phyloP scores from a whole-genome alignment of 1,284 basidiomycete genomes.

The Moniliophthora roreri region DNA sequence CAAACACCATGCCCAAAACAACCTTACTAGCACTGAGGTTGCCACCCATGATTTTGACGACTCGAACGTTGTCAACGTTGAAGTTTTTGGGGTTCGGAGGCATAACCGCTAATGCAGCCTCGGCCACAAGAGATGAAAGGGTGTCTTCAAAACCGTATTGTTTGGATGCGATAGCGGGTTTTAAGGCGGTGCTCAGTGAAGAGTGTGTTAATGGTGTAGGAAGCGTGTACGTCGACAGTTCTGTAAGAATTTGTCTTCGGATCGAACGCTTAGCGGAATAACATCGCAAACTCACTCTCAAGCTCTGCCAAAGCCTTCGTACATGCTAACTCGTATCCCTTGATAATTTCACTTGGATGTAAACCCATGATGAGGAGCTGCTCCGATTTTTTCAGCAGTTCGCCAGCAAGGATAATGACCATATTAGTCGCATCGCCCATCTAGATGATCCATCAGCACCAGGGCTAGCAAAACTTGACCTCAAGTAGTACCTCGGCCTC shows the following conservation, averaged over 20 bases:
- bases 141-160: slow-evolving; percentile 94
- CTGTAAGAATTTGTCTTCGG: slow-evolving; percentile 36
- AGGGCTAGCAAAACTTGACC: neutral
- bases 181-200: slow-evolving; percentile 81
- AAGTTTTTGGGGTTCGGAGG: slow-evolving; percentile 87
- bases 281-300: slow-evolving; percentile 66
- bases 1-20: slow-evolving; percentile 98
- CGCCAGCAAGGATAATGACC: slow-evolving; percentile 94
- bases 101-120: slow-evolving; percentile 91
- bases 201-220: slow-evolving; percentile 78
- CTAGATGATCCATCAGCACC: slow-evolving; percentile 33
- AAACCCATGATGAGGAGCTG: slow-evolving; percentile 93
- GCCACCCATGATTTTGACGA: slow-evolving; percentile 99
- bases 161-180: slow-evolving; percentile 94
- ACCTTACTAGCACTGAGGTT: slow-evolving; percentile 83
- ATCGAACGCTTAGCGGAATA: slow-evolving; percentile 7
- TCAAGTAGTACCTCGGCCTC: slow-evolving; percentile 76
- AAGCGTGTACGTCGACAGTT: slow-evolving; percentile 62
- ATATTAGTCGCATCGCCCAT: slow-evolving; percentile 98
- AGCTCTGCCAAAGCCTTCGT: slow-evolving; percentile 86
- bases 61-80: slow-evolving; percentile 97
- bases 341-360: slow-evolving; percentile 92
- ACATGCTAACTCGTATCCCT: slow-evolving; percentile 95
- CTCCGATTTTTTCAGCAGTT: slow-evolving; percentile 94
- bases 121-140: slow-evolving; percentile 85